Base-by-base conservation (phyloP, 2,329 filamentous ascomycete genomes). In the Aspergillus aculeatinus region DNA sequence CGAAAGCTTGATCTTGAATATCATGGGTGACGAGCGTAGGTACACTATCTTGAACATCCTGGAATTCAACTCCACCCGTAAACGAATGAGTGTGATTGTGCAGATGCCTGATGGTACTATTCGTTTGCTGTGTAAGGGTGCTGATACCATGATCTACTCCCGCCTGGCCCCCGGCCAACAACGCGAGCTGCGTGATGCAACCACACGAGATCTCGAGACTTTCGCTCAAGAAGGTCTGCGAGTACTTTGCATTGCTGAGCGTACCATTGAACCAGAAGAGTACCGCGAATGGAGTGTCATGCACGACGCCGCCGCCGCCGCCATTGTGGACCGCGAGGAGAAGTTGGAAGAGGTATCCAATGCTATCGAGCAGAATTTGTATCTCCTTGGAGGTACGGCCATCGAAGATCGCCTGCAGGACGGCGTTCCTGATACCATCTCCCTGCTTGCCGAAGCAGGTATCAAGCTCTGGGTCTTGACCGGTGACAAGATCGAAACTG, bases 381-480 rank as follows among this genome's bases (percentile, higher is more conserved):
- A 31, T 7, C 42, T 55, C 7, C 23, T 55, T 3, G 53, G 53
- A 21, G 53, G 53, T 19, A 55, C 53, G 7, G 53, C 95, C 47
- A 99, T 99, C 65, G 95, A 99, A 77, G 95, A 99, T 98, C 54
- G 93, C 89, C 12, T 55, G 42, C 53, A 55, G 19, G 53, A 55
- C 19, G 53, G 53, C 6, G 53, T 55, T 14, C 53, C 53, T 10
- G 53, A 55, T 16, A 55, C 53, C 19, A 55, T 55, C 16, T 55
- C 53, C 25, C 27, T 55, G 7, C 31, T 55, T 27, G 53, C 53
- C 27, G 87, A 92, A 70, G 95, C 94, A 55, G 95, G 95, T 74
- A 97, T 99, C 77, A 98, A 98, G 78, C 85, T 99, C 6, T 99
- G 95, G 95, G 95, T 99, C 57, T 80, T 98, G 65, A 99, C 95